Conservation (phyloP, 768 basidiomycete genomes). For the Lentinula sp. region DNA sequence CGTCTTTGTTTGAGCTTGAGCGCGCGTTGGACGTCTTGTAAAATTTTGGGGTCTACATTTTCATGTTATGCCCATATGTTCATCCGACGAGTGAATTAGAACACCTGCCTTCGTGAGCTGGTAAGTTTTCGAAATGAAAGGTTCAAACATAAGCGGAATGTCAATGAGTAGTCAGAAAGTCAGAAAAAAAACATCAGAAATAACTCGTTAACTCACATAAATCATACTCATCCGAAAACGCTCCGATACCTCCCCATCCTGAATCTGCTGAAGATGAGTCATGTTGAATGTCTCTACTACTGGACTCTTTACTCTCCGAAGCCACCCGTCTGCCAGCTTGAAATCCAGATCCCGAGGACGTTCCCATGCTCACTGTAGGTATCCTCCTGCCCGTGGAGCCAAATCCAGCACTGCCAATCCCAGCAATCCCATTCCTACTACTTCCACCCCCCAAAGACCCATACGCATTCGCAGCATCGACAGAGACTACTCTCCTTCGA, state of each 20-base stretch:
- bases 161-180: constrained; percentile 3
- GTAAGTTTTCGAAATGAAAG: not conserved
- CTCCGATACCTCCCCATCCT: not conserved
- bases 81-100: not conserved
- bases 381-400: not conserved
- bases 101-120: constrained; percentile 70
- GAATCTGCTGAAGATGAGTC: not conserved
- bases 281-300: not conserved
- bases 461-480: constrained; percentile 1
- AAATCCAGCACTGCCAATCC: not conserved
- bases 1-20: constrained; percentile 68
- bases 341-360: not conserved
- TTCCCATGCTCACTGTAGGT: not conserved
- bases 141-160: too few relatives aligned
- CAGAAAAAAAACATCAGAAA: constrained; percentile 3
- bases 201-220: constrained; percentile 44
- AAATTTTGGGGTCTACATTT: constrained; percentile 63
- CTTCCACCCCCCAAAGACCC: not conserved
- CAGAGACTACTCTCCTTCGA: constrained; percentile 2
- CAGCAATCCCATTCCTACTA: not conserved
- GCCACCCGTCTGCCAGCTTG: not conserved
- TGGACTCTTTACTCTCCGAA: not conserved
- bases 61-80: not conserved
- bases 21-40: constrained; percentile 77
- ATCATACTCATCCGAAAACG: constrained; percentile 70